A percentile compares a stretch with the other conserved stretches of the same genome.
Conservation (phyloP, 1,284 basidiomycete genomes). For the Ustilago tritici region DNA sequence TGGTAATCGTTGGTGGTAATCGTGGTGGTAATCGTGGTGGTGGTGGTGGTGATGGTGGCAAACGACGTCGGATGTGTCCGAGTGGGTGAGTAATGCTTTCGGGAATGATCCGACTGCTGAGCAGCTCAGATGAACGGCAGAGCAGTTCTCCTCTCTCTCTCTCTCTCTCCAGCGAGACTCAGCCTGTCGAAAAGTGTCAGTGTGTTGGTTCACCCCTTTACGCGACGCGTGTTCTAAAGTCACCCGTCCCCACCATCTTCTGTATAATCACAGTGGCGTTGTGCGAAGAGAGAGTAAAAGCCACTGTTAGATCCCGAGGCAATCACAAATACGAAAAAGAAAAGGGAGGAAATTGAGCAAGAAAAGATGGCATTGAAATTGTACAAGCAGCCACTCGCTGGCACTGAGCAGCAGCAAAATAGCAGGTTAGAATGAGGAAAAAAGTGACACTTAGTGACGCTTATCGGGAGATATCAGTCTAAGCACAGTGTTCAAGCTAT, state of each 20-base stretch:
- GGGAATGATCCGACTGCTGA: neutral
- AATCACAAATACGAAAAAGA: too few relatives aligned
- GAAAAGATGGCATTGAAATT: conserved; percentile 5
- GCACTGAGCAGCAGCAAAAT: too few relatives aligned
- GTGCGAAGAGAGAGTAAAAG: too few relatives aligned
- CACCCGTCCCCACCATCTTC: neutral
- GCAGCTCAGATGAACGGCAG: neutral
- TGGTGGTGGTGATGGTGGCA: neutral
- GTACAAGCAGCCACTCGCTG: too few relatives aligned
- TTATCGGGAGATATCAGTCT: too few relatives aligned
- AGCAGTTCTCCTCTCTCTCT: too few relatives aligned
- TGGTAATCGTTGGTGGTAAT: neutral
- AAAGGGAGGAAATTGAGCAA: neutral
- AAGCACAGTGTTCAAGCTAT: too few relatives aligned
- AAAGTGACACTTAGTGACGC: too few relatives aligned
- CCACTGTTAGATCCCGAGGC: too few relatives aligned
- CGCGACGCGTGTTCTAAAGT: conserved; percentile 29
- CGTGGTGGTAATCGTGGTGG: neutral
- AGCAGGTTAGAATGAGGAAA: too few relatives aligned
- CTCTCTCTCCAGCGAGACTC: conserved; percentile 6
- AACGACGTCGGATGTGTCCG: neutral
- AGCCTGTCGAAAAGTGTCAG: conserved; percentile 6
- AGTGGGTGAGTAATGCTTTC: neutral
- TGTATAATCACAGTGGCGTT: neutral
- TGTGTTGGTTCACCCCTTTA: conserved; percentile 31